Evolutionary conservation across 2,329 filamentous ascomycete genomes (phyloP), one percentile per base, ranked within the genome.

Genomic region (Zelopaecilomyces penicillatus): DNA sequence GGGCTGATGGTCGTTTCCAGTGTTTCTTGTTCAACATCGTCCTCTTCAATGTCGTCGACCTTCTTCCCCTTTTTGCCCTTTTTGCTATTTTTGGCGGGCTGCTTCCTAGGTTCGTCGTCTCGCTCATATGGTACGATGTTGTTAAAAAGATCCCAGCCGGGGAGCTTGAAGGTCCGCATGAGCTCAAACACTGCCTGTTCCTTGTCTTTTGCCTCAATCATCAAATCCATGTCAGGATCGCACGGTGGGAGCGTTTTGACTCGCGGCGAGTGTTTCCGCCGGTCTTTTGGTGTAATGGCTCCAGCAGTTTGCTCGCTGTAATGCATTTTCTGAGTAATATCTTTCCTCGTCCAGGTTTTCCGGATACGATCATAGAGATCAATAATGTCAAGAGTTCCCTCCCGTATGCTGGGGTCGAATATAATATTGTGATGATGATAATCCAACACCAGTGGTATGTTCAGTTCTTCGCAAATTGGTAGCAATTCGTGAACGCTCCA

Each of bases 131-230:
- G 89, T 3, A 91, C 70, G 2, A 97, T 70, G 44, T 94, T 81
- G 53, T 84, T 85, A 59, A 94, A 80, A 0, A 66, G 75, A 19
- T 93, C 74, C 65, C 82, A 86, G 0, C 89, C 89, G 0, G 89
- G 87, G 0, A 97, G 71, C 55, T 83, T 89, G 62, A 89, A 95
- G 0, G 74, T 89, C 26, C 85, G 77, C 89, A 96, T 96, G 12
- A 97, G 73, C 52, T 95, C 88, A 56, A 97, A 95, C 0, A 96
- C 88, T 0, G 91, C 89, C 63, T 97, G 91, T 61, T 97, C 91
- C 65, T 97, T 97, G 59, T 96, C 91, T 62, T 97, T 97, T 39
- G 91, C 91, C 67, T 97, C 91, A 48, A 97, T 96, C 91, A 97
- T 97, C n/a, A 97, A 71, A 58, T 96, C 91, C 84, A 94, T 93